Base-by-base conservation (phyloP, 306 rosid species). In the Canavalia gladiata region DNA sequence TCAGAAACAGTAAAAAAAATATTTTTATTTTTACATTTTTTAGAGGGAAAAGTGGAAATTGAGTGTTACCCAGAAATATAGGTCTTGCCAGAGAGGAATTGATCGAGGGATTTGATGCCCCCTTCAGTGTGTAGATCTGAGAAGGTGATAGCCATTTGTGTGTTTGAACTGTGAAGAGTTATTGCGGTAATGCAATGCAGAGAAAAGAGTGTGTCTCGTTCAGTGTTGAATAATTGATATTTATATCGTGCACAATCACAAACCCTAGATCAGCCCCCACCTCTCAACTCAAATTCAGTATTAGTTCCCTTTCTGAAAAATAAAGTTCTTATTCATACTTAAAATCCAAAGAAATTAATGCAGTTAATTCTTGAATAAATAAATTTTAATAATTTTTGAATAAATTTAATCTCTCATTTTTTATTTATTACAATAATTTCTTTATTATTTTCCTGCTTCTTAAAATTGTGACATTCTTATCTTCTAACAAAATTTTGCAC, bases 61-160 rank as follows among this genome's bases (percentile, higher is more conserved):
- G 78, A 60, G 25, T 46, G 3, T 50, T 84, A 93, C 98, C 97
- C 94, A 59, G 95, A 92, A 41, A 94, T 85, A 82, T 86, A 94
- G 64, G 92, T 29, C 56, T 94, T 94, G 8, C 91, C 92, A 67
- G 94, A 80, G 30, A 94, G 95, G 80, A 86, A 87, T 2, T 73
- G 81, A 41, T 94, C 82, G 25, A 92, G 98, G 77, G 94, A 81
- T 68, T 94, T 94, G 89, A 94, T 86, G 2, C 97, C 98, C 4
- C 87, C 77, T 28, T 94, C 91, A 29, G 97, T 80, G 91, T 94
- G 90, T 60, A 94, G 98, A 90, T 92, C 91, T 74, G 97, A 87
- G 85, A 94, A 92, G 60, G 95, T 87, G 72, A 88, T 82, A n/a
- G 98, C 97, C 97, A 94, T 94, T 70, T 1, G 74, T 9, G 75